phyloP scores from a whole-genome alignment of 768 basidiomycete genomes.

The Phanerochaete sordida region DNA sequence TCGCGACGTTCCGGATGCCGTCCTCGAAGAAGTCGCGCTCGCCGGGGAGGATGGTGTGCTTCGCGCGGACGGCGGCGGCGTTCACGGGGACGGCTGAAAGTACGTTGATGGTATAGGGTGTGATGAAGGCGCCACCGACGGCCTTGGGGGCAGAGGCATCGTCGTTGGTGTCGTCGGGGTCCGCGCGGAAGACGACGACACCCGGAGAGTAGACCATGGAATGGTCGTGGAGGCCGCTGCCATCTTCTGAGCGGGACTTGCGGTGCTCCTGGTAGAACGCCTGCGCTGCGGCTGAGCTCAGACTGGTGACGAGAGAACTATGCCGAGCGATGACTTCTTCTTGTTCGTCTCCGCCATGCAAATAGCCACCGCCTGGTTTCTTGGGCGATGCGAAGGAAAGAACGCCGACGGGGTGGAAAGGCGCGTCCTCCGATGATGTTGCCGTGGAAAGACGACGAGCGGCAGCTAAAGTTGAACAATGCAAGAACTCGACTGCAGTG shows the following conservation, averaged over 20 bases:
- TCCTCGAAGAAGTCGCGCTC: conserved; percentile 34
- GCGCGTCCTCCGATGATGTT: not conserved
- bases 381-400: conserved; percentile 42
- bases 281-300: conserved; percentile 29
- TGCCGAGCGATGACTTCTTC: conserved; percentile 40
- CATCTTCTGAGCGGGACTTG: conserved; percentile 30
- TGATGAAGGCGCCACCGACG: conserved; percentile 27
- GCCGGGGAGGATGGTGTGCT: conserved; percentile 31
- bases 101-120: conserved; percentile 37
- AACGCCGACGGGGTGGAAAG: conserved; percentile 29
- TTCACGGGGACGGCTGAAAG: conserved; percentile 42
- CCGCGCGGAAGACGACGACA: conserved; percentile 40
- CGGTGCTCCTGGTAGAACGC: conserved; percentile 40
- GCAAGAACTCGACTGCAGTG: conserved; percentile 27
- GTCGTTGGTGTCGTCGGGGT: conserved; percentile 19
- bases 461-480: conserved; percentile 29
- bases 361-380: conserved; percentile 41
- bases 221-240: conserved; percentile 42
- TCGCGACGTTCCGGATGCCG: conserved; percentile 39
- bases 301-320: conserved; percentile 37
- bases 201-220: conserved; percentile 45
- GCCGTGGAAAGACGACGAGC: conserved; percentile 25
- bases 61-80: conserved; percentile 36
- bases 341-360: conserved; percentile 43
- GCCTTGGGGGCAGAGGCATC: conserved; percentile 9